Base-by-base conservation (phyloP, 257 asterid species). In the Thymus mandschuricus region DNA sequence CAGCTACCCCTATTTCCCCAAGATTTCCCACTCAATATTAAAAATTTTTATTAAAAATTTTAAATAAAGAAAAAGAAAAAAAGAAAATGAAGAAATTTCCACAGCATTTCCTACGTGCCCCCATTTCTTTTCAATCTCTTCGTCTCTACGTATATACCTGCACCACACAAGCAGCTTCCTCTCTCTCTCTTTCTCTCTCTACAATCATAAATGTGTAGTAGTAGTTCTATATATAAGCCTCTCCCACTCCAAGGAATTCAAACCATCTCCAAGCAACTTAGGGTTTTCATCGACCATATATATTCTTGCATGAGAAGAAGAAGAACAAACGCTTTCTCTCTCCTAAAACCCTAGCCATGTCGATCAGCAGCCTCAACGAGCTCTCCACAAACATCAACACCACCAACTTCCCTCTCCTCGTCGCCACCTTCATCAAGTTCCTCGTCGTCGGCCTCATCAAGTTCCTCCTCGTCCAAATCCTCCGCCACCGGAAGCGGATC, bases 91-190 rank as follows among this genome's bases (percentile, higher is more conserved):
- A 10, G 76, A 72, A 64, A 35, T 75, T 81, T 73, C 74, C 30
- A 46, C 41, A 9, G 4, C 64, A 55, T 38, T 65, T 65, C 59
- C 77, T 5, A 12, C 12, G 6, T 6, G 6, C 34, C 15, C 61
- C 49, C 65, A 61, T 33, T 38, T 43, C 31, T 30, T 54, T 33
- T 8, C 64, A 71, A 61, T 72, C 56, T 50, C 68, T 77, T 64
- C 46, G 51, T 40, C 71, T 51, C 79, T 55, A 72, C 44, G 55
- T 35, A 34, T 56, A 45, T 69, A 13, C 75, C 44, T 64, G 72
- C 81, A 69, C 73, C 77, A 30, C 56, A 51, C 78, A 29, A 21
- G 75, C 65, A 76, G 6, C 75, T 81, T 78, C 86, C 82, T 60
- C 46, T 44, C 48, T 10, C 10, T 30, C 45, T 27, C 59, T 52